Evolutionary conservation across 176 grass and related monocot species (phyloP), one percentile per base, ranked within the genome.

Genomic region (Alopecurus myosuroides): DNA sequence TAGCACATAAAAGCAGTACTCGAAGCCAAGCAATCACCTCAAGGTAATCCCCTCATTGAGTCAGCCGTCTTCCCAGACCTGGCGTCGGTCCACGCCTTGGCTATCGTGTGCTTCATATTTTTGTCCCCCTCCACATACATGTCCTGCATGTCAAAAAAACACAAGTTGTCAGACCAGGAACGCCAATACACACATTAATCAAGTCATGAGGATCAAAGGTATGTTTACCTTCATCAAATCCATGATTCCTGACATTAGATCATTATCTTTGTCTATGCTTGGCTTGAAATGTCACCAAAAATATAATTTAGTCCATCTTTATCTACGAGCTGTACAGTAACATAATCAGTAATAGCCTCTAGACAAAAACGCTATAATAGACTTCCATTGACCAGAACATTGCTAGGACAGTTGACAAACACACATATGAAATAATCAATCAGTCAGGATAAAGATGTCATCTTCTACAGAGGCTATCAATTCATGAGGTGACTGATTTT

Each of bases 161-260:
- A 68, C 1, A 11, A 17, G 12, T 3, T 48, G 18, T 58, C 46
- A 46, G 20, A 68, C 1, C 25, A 73, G 9, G 34, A 40, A 39
- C 33, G 41, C 3, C n/a, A n/a, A n/a, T n/a, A n/a, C 36, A 9
- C 22, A n/a, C 19, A 45, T 23, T 20, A 30, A 60, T 66, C 13
- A 62, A 50, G 20, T 30, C 3, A 62, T 17, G 1, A 28, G 10
- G 23, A 30, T 0, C 6, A n/a, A 18, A 23, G 6, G 35, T 11
- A 4, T 7, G 31, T 28, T 77, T 87, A 93, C 95, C 93, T 98
- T 98, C 93, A 98, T 95, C 45, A 98, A 89, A 86, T 98, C 85
- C 93, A 98, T 95, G 25, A 95, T 92, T 80, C 95, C 95, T 17
- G 95, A 88, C 95, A 98, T 98, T 6, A 93, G 95, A 57, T 98